Percentiles rank a stretch among this genome's conserved stretches.
Evolutionary conservation across 78 protist species (phyloP).

Genomic region (Chrysochromulina parva): DNA sequence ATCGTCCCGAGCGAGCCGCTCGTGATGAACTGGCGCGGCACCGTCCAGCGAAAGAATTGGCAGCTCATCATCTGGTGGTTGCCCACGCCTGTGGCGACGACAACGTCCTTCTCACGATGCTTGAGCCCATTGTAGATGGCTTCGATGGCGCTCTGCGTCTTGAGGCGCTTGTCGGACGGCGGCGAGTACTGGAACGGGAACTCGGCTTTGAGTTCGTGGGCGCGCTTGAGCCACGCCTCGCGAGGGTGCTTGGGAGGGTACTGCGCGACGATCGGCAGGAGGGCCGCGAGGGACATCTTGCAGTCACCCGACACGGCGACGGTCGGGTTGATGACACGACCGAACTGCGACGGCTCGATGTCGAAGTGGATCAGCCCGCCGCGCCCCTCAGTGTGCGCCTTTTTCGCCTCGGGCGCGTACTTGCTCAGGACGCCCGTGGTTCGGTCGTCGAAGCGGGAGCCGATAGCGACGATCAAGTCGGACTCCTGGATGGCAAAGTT

Average conservation of each 20-base stretch:
- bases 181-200: conserved; percentile 41
- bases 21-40: conserved; percentile 59
- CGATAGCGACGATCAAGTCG: conserved; percentile 63
- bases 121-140: background rate
- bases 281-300: background rate
- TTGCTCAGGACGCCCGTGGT: conserved; percentile 51
- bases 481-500: conserved; percentile 63
- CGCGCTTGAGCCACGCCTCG: background rate
- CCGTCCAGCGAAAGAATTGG: conserved; percentile 45
- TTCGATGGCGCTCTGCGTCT: conserved; percentile 24
- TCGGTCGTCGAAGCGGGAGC: conserved; percentile 72
- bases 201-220: conserved; percentile 26
- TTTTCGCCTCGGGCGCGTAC: conserved; percentile 63
- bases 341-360: conserved; percentile 45
- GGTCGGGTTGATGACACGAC: conserved; percentile 47
- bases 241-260: too few relatives aligned
- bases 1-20: conserved; percentile 69
- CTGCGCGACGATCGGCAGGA: conserved; percentile 43
- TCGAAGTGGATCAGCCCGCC: conserved; percentile 73
- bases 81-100: conserved; percentile 45
- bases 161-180: background rate
- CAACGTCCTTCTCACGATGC: background rate
- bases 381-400: conserved; percentile 48
- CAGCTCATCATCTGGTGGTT: conserved; percentile 49
- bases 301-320: conserved; percentile 64